These are phyloP conservation scores for Neocucurbitaria cava DNA, from an alignment of 2,329 filamentous ascomycete species.

Conservation along the genomic window DNA sequence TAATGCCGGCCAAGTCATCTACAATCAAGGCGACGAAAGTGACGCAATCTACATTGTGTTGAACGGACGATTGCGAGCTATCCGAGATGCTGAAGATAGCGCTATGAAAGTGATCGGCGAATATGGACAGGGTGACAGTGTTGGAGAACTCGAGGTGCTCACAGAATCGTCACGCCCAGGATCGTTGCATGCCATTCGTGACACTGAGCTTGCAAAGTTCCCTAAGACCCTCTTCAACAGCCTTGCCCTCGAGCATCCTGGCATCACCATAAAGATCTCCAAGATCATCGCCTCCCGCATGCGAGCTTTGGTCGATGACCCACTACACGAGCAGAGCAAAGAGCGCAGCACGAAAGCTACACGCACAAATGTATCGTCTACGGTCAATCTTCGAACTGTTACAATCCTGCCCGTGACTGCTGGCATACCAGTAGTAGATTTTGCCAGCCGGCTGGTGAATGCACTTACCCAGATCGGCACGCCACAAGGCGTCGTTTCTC, in stretches of 20 bases:
- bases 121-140: slow-evolving; percentile 95
- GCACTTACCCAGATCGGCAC: slow-evolving; percentile 89
- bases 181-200: slow-evolving; percentile 92
- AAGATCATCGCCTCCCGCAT: slow-evolving; percentile 98
- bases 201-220: slow-evolving; percentile 95
- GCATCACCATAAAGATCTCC: slow-evolving; percentile 98
- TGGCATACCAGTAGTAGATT: slow-evolving; percentile 93
- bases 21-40: slow-evolving; percentile 92
- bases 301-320: slow-evolving; percentile 85
- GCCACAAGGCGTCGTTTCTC: slow-evolving; percentile 84
- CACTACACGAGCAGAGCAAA: slow-evolving; percentile 69
- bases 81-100: slow-evolving; percentile 81
- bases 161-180: slow-evolving; percentile 92
- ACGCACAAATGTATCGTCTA: slow-evolving; percentile 76
- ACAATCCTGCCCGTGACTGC: slow-evolving; percentile 89
- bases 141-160: slow-evolving; percentile 95
- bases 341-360: slow-evolving; percentile 65
- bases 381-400: slow-evolving; percentile 89
- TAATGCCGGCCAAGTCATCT: slow-evolving; percentile 91
- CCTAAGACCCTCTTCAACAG: slow-evolving; percentile 97
- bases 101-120: slow-evolving; percentile 88
- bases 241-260: slow-evolving; percentile 93
- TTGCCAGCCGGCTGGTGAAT: slow-evolving; percentile 85
- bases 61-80: slow-evolving; percentile 86
- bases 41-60: slow-evolving; percentile 98